Evolutionary conservation across 1,139 yeast species (phyloP).

Genomic region (Sugiyamaella grinbergsii): DNA sequence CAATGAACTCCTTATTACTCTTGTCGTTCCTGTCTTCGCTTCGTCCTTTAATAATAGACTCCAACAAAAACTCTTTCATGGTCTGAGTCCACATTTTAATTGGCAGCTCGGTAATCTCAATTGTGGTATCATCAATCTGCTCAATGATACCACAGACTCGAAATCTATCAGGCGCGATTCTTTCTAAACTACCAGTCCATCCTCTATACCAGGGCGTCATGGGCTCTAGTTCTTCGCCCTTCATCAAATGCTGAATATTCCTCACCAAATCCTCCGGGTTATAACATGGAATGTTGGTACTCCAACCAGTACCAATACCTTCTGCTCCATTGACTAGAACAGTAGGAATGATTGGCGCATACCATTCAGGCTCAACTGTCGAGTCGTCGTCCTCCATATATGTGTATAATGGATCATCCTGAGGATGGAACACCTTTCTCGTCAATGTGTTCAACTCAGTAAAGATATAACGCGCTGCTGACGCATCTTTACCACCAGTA

Average conservation of each 20-base stretch:
- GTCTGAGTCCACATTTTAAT: constrained; percentile 90
- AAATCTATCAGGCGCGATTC: constrained; percentile 60
- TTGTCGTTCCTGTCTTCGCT: constrained; percentile 32
- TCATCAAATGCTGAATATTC: constrained; percentile 73
- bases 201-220: constrained; percentile 96
- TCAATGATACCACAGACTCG: constrained; percentile 78
- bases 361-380: constrained; percentile 96
- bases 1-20: constrained; percentile 71
- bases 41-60: constrained; percentile 53
- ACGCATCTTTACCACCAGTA: constrained; percentile 96
- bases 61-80: constrained; percentile 79
- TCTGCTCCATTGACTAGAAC: constrained; percentile 92
- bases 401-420: constrained; percentile 75
- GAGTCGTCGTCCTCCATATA: constrained; percentile 93
- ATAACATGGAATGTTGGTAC: constrained; percentile 87
- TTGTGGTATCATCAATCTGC: constrained; percentile 73
- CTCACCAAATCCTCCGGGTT: constrained; percentile 82
- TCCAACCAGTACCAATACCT: constrained; percentile 99
- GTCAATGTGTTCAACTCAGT: constrained; percentile 83
- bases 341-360: constrained; percentile 90
- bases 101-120: constrained; percentile 93
- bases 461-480: constrained; percentile 97
- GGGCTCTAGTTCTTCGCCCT: constrained; percentile 66
- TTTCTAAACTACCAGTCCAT: constrained; percentile 84
- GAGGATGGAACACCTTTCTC: constrained; percentile 69